Conservation (phyloP, 495 filamentous ascomycete species). For the Beverwykella pulmonaria region DNA sequence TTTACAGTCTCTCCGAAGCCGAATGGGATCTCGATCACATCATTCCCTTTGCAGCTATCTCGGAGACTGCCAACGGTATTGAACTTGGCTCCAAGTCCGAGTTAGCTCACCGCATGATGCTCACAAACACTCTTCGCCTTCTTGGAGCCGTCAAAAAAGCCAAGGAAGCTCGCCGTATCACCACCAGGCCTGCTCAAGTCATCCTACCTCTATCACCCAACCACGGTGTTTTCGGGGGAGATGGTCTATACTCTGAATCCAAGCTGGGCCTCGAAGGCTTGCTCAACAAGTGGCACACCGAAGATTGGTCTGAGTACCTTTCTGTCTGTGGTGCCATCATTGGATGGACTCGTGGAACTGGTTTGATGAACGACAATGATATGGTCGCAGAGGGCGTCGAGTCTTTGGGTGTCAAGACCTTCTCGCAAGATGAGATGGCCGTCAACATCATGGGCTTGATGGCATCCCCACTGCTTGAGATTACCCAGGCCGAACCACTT, state of each 20-base stretch:
- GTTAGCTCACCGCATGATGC: slow-evolving; percentile 95
- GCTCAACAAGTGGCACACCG: slow-evolving; percentile 96
- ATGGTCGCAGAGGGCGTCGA: slow-evolving; percentile 93
- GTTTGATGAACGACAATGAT: slow-evolving; percentile 95
- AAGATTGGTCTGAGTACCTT: slow-evolving; percentile 93
- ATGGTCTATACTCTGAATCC: slow-evolving; percentile 97
- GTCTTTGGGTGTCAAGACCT: slow-evolving; percentile 91
- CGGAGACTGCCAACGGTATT: slow-evolving; percentile 93
- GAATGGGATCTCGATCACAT: slow-evolving; percentile 97
- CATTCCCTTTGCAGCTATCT: slow-evolving; percentile 92
- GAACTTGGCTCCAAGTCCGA: slow-evolving; percentile 97
- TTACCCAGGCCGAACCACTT: slow-evolving; percentile 89
- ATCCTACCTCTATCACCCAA: slow-evolving; percentile 93
- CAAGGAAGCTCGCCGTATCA: slow-evolving; percentile 79
- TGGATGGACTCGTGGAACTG: slow-evolving; percentile 96
- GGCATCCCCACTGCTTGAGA: slow-evolving; percentile 85
- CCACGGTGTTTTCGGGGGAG: slow-evolving; percentile 94
- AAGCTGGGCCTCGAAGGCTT: slow-evolving; percentile 93
- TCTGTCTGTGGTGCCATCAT: slow-evolving; percentile 97
- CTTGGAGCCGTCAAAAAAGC: slow-evolving; percentile 85
- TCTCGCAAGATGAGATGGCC: slow-evolving; percentile 98
- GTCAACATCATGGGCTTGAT: slow-evolving; percentile 95
- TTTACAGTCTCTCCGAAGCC: slow-evolving; percentile 89
- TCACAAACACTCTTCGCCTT: slow-evolving; percentile 89
- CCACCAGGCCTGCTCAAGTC: slow-evolving; percentile 91